Conservation (phyloP, 129 eudicot species). For the Chrysanthemum lavandulifolium region DNA sequence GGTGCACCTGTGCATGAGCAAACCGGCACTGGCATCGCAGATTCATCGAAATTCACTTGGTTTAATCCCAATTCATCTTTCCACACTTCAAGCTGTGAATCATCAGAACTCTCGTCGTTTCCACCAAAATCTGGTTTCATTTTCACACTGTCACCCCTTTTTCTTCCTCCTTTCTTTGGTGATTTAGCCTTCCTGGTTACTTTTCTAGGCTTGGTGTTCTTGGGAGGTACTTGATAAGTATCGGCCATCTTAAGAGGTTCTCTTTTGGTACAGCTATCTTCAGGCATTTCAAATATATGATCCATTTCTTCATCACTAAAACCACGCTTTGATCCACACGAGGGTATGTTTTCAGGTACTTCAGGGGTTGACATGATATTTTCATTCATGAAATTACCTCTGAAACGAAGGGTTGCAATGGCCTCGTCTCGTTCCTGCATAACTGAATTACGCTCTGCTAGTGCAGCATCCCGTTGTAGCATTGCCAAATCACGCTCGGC, state of each 20-base stretch:
- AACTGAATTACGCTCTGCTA: slow-evolving; percentile 65
- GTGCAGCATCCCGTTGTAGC: slow-evolving; percentile 73
- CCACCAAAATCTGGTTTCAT: slow-evolving; percentile 28
- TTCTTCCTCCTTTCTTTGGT: slow-evolving; percentile 32
- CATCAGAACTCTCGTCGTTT: slow-evolving; percentile 37
- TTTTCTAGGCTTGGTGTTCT: slow-evolving; percentile 41
- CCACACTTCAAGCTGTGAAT: slow-evolving; percentile 44
- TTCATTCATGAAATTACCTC: slow-evolving; percentile 41
- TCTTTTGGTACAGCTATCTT: slow-evolving; percentile 33
- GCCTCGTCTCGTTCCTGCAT: slow-evolving; percentile 68
- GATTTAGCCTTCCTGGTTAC: slow-evolving; percentile 39
- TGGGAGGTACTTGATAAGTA: slow-evolving; percentile 9
- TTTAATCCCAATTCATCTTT: slow-evolving; percentile 59
- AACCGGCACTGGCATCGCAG: slow-evolving; percentile 71
- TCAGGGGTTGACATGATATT: slow-evolving; percentile 32
- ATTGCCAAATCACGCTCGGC: slow-evolving; percentile 78
- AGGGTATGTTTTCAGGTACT: slow-evolving; percentile 30
- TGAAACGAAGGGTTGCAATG: slow-evolving; percentile 42
- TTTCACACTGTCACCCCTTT: slow-evolving; percentile 35
- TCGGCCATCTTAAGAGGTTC: slow-evolving; percentile 11
- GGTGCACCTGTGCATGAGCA: slow-evolving; percentile 77
- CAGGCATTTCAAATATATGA: slow-evolving; percentile 40
- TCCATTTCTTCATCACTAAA: slow-evolving; percentile 39
- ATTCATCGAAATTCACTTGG: slow-evolving; percentile 57
- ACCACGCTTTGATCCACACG: slow-evolving; percentile 29